Percentiles rank a stretch among this genome's conserved stretches.
Evolutionary conservation across 2,329 filamentous ascomycete genomes (phyloP).

Genomic region (Sarocladium kiliense): DNA sequence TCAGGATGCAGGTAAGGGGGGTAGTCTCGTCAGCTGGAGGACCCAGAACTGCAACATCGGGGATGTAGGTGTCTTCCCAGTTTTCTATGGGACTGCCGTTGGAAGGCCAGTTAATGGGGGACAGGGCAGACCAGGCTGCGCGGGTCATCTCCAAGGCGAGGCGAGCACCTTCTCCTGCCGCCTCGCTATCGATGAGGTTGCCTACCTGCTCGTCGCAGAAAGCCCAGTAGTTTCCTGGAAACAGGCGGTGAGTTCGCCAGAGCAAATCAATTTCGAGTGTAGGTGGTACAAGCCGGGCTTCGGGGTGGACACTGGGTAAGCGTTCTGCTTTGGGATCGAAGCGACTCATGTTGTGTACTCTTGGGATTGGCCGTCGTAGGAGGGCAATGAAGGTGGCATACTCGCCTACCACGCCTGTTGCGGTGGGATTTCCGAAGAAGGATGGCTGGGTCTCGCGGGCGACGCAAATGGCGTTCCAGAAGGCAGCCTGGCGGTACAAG

Average conservation of each 20-base stretch:
- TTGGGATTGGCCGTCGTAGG: background rate
- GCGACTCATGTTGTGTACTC: background rate
- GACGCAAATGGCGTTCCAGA: constrained; percentile 11
- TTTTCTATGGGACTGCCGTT: background rate
- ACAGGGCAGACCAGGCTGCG: background rate
- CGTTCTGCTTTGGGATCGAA: background rate
- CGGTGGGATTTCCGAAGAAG: background rate
- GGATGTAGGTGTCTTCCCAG: constrained; percentile 5
- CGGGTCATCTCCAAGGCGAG: constrained; percentile 5
- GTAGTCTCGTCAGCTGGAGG: background rate
- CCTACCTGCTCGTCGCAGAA: background rate
- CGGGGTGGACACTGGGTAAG: background rate
- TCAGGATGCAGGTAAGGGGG: background rate
- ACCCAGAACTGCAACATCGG: background rate
- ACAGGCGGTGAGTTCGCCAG: constrained; percentile 1
- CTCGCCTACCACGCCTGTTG: background rate
- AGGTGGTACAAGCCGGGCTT: background rate
- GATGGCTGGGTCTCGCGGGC: constrained; percentile 4
- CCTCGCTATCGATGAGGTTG: background rate
- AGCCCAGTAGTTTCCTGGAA: constrained; percentile 1
- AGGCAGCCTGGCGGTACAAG: constrained; percentile 10
- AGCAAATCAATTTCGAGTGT: constrained; percentile 2
- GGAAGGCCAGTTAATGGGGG: background rate
- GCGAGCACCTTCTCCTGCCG: background rate
- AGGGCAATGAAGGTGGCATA: background rate